Evolutionary conservation across 2,329 filamentous ascomycete species (phyloP), one percentile per base, ranked within the genome.

Genomic region (Cordyceps javanica): DNA sequence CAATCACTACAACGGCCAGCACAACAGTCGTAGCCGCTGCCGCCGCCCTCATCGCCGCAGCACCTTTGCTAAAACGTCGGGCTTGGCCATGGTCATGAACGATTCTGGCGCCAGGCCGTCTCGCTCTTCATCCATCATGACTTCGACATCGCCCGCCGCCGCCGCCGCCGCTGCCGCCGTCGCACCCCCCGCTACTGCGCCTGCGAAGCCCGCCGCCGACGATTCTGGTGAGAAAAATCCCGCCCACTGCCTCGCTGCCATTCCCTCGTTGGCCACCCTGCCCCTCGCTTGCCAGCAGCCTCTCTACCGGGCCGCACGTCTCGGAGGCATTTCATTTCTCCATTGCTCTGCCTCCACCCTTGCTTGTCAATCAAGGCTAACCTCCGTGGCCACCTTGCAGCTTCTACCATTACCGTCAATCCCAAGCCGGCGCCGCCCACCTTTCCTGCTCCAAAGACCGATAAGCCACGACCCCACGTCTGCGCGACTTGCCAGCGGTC

Each of bases 381-480:
- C 41, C 32, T 42, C n/a, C 11, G 11, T 16, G 16, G 14, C n/a
- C 11, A 42, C 32, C 14, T 39, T 59, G 32, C 8, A 77, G 78
- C 74, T 57, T 77, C 78, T 26, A 77, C 78, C 38, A 80, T 80
- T 53, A 80, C 77, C 50, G 78, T 80, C 62, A 81, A 79, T 63
- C 78, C 78, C 62, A 74, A 72, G 60, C 55, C 55, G 26, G 62
- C 68, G 50, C 70, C 72, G 44, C 66, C 71, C 65, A 73, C 70
- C 62, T 89, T 90, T 63, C 90, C 90, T 65, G 89, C 90, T 41
- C 89, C 93, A 51, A 99, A 97, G 77, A 96, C 91, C 62, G 94
- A 99, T 75, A 99, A 97, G 77, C 94, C 94, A 58, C 85, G 93
- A 62, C 94, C 94, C 63, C 94, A 99, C 74, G 87, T 96, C 60